Conservation (phyloP, 192 early-diverging fungal species). For the Rhizophagus sp. region DNA sequence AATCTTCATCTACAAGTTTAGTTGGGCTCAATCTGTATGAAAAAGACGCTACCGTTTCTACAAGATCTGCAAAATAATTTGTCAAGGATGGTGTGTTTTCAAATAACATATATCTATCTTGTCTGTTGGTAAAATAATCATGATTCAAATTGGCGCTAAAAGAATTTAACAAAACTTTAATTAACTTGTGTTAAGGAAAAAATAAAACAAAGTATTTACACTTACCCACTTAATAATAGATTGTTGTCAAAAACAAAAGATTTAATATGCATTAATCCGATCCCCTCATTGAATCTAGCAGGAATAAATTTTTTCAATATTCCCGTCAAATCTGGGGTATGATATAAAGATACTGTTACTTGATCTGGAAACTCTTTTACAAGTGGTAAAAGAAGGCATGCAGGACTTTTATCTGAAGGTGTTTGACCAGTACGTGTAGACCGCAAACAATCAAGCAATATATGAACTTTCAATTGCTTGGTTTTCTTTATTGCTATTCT, state of each 20-base stretch:
- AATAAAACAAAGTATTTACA: not conserved
- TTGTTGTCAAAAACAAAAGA: constrained; percentile 87
- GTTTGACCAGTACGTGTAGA: constrained; percentile 66
- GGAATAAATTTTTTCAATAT: constrained; percentile 72
- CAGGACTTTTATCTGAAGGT: constrained; percentile 56
- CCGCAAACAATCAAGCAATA: constrained; percentile 89
- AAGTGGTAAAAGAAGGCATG: constrained; percentile 64
- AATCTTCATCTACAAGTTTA: constrained; percentile 22
- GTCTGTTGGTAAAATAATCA: constrained; percentile 94
- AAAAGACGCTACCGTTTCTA: constrained; percentile 61
- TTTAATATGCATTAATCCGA: constrained; percentile 96
- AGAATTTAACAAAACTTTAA: not conserved
- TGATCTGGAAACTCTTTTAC: constrained; percentile 63
- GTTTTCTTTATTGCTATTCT: constrained; percentile 55
- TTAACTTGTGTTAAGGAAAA: not conserved
- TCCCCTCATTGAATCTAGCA: constrained; percentile 86
- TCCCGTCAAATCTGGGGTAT: constrained; percentile 80
- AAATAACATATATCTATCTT: constrained; percentile 91
- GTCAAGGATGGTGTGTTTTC: constrained; percentile 52
- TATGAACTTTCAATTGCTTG: constrained; percentile 57
- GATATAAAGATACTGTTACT: constrained; percentile 77
- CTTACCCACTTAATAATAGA: constrained; percentile 78
- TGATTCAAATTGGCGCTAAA: constrained; percentile 87
- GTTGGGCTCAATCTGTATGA: constrained; percentile 50
- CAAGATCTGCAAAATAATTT: constrained; percentile 71